These are phyloP conservation scores for Picea sitchensis DNA, from an alignment of 75 land plant genomes.

Conservation along the genomic window DNA sequence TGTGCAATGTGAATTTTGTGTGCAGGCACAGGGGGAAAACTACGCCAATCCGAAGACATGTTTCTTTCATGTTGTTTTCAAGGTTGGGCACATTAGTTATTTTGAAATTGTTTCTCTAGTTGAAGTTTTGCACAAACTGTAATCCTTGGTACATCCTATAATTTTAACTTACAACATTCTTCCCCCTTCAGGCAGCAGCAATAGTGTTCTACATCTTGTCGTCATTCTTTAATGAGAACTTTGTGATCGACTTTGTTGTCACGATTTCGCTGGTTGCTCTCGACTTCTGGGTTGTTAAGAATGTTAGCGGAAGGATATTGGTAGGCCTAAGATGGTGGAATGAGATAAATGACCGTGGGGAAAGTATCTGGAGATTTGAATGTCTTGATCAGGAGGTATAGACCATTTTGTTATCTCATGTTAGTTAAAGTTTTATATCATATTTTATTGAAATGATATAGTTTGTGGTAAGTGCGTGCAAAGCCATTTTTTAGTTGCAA, in stretches of 20 bases:
- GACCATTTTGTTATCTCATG: background rate
- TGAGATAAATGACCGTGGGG: conserved; percentile 93
- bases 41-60: conserved; percentile 79
- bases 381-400: conserved; percentile 89
- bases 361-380: conserved; percentile 97
- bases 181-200: conserved; percentile 59
- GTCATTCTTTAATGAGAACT: conserved; percentile 66
- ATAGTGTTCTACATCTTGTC: conserved; percentile 91
- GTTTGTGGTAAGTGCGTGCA: no score
- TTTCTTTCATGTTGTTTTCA: conserved; percentile 82
- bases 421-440: background rate
- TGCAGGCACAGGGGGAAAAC: conserved; percentile 60
- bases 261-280: conserved; percentile 87
- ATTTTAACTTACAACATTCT: background rate
- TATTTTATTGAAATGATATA: background rate
- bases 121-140: background rate
- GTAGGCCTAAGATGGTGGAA: conserved; percentile 99
- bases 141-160: background rate
- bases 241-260: conserved; percentile 90
- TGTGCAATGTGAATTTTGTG: no score
- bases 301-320: conserved; percentile 94
- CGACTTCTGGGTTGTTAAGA: conserved; percentile 98
- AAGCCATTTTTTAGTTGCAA: background rate
- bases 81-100: conserved; percentile 30
- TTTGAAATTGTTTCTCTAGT: background rate